Conservation (phyloP, 805 yeast genomes). For the Suhomyces faveliae region DNA sequence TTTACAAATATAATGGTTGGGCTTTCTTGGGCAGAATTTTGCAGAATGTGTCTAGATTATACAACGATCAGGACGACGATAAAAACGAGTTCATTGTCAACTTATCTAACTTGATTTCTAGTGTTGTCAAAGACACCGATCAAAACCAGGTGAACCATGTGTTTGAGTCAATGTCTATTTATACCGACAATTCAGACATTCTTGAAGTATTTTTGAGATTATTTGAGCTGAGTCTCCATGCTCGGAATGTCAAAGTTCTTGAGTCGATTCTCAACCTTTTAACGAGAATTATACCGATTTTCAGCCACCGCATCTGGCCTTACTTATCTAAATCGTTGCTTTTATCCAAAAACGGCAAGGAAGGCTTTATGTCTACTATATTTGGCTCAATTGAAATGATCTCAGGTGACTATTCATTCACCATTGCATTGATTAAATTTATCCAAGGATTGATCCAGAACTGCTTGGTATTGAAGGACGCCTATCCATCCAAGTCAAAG, state of each 20-base stretch:
- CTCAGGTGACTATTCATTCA: constrained; percentile 63
- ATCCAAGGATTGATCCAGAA: constrained; percentile 52
- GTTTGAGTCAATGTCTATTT: constrained; percentile 45
- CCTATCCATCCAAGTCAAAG: constrained; percentile 36
- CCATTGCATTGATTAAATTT: constrained; percentile 57
- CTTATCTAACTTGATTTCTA: constrained; percentile 51
- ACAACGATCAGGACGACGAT: constrained; percentile 36
- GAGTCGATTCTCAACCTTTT: constrained; percentile 51
- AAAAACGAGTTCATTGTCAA: constrained; percentile 43
- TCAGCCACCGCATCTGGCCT: constrained; percentile 75
- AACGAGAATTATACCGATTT: constrained; percentile 44
- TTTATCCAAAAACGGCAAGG: constrained; percentile 56
- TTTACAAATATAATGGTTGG: constrained; percentile 83
- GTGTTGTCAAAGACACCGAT: constrained; percentile 42
- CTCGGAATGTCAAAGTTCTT: constrained; percentile 48
- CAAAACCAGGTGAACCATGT: constrained; percentile 22
- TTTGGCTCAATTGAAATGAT: constrained; percentile 74
- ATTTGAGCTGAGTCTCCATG: constrained; percentile 66
- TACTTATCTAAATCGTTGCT: constrained; percentile 66
- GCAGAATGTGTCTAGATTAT: constrained; percentile 54
- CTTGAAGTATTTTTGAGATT: constrained; percentile 60
- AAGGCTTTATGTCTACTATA: constrained; percentile 60
- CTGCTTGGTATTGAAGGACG: constrained; percentile 41
- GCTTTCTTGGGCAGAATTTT: constrained; percentile 74
- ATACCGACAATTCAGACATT: constrained; percentile 56